Evolutionary conservation across 2,329 filamentous ascomycete genomes (phyloP), one percentile per base, ranked within the genome.

Genomic region (Ophiostoma angusticollis): DNA sequence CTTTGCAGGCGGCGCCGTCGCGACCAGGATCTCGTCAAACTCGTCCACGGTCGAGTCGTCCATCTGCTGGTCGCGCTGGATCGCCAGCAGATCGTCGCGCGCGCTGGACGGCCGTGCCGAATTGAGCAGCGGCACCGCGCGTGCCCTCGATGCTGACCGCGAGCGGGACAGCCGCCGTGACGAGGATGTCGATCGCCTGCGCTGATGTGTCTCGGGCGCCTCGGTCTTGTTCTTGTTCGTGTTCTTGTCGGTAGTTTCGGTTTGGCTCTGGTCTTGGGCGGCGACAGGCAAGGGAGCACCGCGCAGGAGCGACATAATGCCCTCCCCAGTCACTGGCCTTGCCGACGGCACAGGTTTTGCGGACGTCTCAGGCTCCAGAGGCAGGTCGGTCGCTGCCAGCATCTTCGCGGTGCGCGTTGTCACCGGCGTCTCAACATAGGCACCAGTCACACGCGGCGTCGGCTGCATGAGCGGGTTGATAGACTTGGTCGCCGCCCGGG

Each of bases 11-110:
- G 6, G n/a, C 6, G 18, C 14, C 2, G 16, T 5, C 6, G 31
- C 25, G 9, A 24, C 52, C 19, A 74, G 50, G 28, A 74, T 56
- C 21, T 68, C 65, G 41, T 69, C 69, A 22, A 75, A 58, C 44
- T 75, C 68, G 34, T 76, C 72, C n/a, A 74, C 53, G 0, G 71
- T 75, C 1, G 69, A 72, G 48, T 76, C 72, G 14, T 76, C 71
- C 19, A 74, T 65, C 38, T 73, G 62, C 48, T 74, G 64, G 31
- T 56, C 58, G 13, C 61, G 61, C 45, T 71, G 62, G 32, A 77
- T 67, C 36, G 70, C 64, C 21, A 64, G 56, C 21, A 76, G 54
- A 46, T 77, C 72, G 41, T 74, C 70, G 39, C 62, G 68, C 38
- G 71, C 72, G 2, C 66, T 70, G 2, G 68, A 64, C 3, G 62